phyloP scores from a whole-genome alignment of 805 yeast genomes.

The Schwanniomyces sp. region DNA sequence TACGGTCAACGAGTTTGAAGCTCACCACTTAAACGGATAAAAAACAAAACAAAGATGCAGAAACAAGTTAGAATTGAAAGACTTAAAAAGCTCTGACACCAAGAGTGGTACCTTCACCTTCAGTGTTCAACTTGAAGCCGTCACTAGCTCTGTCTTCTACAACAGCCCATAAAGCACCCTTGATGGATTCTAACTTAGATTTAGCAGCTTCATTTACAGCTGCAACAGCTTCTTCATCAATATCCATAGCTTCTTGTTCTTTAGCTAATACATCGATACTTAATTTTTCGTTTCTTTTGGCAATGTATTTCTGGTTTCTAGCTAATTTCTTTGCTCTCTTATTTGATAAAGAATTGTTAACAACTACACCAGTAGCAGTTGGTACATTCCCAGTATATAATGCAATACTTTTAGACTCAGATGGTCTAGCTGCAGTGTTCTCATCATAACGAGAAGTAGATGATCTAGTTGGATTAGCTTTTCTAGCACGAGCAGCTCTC shows the following conservation, averaged over 20 bases:
- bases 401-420: slow-evolving; percentile 45
- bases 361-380: slow-evolving; percentile 34
- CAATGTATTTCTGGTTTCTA: slow-evolving; percentile 73
- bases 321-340: slow-evolving; percentile 77
- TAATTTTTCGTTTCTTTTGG: slow-evolving; percentile 50
- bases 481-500: slow-evolving; percentile 51
- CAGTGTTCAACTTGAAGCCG: slow-evolving; percentile 40
- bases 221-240: slow-evolving; percentile 32
- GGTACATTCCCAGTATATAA: slow-evolving; percentile 39
- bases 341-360: slow-evolving; percentile 67
- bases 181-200: slow-evolving; percentile 47
- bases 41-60: background rate
- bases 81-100: slow-evolving; percentile 65
- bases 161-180: slow-evolving; percentile 71
- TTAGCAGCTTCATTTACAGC: slow-evolving; percentile 18
- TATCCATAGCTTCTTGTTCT: slow-evolving; percentile 51
- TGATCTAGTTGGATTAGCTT: slow-evolving; percentile 46
- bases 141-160: slow-evolving; percentile 56
- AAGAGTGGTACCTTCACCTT: slow-evolving; percentile 79
- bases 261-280: slow-evolving; percentile 50
- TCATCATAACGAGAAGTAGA: slow-evolving; percentile 37
- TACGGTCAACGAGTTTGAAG: background rate
- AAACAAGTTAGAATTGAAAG: background rate
- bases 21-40: background rate
- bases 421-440: slow-evolving; percentile 39